Evolutionary conservation across 495 filamentous ascomycete genomes (phyloP).

Genomic region (Penicillium riverlandense): DNA sequence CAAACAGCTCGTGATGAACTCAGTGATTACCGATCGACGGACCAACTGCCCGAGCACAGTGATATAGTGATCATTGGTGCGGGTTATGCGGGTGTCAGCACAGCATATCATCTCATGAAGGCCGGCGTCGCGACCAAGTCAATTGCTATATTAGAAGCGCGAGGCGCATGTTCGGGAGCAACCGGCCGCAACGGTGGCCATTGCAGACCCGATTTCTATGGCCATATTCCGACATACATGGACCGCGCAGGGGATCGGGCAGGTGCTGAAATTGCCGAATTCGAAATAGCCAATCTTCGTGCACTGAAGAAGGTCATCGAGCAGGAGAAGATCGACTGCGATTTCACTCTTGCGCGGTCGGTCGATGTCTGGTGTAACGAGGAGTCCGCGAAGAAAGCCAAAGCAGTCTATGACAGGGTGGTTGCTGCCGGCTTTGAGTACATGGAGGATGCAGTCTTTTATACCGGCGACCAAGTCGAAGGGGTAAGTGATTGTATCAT

Average conservation of each 20-base stretch:
- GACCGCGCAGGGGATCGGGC: slow-evolving; percentile 12
- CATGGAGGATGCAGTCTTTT: slow-evolving; percentile 25
- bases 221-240: slow-evolving; percentile 23
- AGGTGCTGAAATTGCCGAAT: slow-evolving; percentile 20
- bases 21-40: slow-evolving; percentile 41
- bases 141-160: slow-evolving; percentile 30
- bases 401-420: slow-evolving; percentile 21
- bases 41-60: slow-evolving; percentile 37
- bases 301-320: slow-evolving; percentile 25
- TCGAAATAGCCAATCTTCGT: slow-evolving; percentile 21
- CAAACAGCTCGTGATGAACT: slow-evolving; percentile 47
- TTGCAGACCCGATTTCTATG: slow-evolving; percentile 23
- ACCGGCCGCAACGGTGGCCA: slow-evolving; percentile 35
- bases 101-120: slow-evolving; percentile 53
- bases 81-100: slow-evolving; percentile 58
- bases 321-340: slow-evolving; percentile 32
- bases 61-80: slow-evolving; percentile 65
- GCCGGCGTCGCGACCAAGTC: slow-evolving; percentile 7
- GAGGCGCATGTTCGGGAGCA: slow-evolving; percentile 30
- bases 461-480: slow-evolving; percentile 18
- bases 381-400: slow-evolving; percentile 19
- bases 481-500: slow-evolving; percentile 13
- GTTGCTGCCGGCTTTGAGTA: slow-evolving; percentile 13
- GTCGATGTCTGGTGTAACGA: slow-evolving; percentile 30
- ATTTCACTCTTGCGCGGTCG: slow-evolving; percentile 29